Percentiles rank a stretch among this genome's conserved stretches.
Evolutionary conservation across 768 basidiomycete species (phyloP).

Genomic region (Macrolepiota albuminosa): DNA sequence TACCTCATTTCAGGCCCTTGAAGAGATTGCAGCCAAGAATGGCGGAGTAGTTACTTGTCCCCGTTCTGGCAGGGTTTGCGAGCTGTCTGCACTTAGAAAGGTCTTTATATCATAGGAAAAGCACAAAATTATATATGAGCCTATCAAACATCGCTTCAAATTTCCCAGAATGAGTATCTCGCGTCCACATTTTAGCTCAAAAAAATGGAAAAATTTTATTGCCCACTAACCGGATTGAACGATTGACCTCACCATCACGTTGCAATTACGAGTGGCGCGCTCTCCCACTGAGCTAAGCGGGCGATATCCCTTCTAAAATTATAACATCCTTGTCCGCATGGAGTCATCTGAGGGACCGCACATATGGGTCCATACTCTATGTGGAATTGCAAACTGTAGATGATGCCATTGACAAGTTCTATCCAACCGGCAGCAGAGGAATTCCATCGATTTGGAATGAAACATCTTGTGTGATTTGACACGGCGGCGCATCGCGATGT

Average conservation of each 20-base stretch:
- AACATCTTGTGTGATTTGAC: background rate
- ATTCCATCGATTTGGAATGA: too few relatives aligned
- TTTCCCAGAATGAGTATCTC: background rate
- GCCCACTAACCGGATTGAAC: constrained; percentile 37
- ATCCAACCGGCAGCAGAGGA: too few relatives aligned
- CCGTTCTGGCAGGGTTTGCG: constrained; percentile 58
- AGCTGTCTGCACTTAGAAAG: constrained; percentile 68
- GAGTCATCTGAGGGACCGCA: too few relatives aligned
- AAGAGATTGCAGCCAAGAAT: constrained; percentile 82
- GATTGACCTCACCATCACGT: constrained; percentile 33
- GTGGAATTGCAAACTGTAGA: too few relatives aligned
- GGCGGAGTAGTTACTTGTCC: constrained; percentile 83
- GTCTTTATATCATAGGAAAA: constrained; percentile 78
- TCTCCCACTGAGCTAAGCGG: constrained; percentile 60
- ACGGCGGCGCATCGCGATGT: too few relatives aligned
- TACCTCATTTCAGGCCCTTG: constrained; percentile 62
- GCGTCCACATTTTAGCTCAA: too few relatives aligned
- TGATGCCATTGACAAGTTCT: too few relatives aligned
- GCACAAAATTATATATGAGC: background rate
- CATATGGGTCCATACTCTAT: too few relatives aligned
- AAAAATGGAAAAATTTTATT: constrained; percentile 17
- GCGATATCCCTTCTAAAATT: constrained; percentile 18
- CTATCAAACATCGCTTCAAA: too few relatives aligned
- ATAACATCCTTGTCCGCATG: too few relatives aligned
- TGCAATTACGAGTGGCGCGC: constrained; percentile 51